A percentile compares a stretch with the other conserved stretches of the same genome.
These are phyloP conservation scores for Trichosporon sp. DNA, from an alignment of 1,284 basidiomycete species.

Conservation along the genomic window DNA sequence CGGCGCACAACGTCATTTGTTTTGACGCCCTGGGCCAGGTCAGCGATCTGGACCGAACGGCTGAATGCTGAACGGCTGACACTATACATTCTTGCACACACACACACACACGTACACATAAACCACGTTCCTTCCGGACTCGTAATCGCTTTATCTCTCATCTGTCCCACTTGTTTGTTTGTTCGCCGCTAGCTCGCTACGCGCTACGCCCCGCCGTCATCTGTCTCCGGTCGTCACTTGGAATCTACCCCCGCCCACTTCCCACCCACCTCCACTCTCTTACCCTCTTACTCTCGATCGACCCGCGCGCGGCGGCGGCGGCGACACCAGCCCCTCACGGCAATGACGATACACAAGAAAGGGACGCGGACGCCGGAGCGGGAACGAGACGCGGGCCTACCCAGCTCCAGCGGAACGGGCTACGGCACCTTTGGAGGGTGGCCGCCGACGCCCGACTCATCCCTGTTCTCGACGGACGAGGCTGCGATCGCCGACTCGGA, in stretches of 20 bases:
- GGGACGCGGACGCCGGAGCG: neutral
- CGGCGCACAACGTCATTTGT: neutral
- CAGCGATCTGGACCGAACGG: neutral
- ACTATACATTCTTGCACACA: neutral
- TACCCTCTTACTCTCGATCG: no score
- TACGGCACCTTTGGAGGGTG: neutral
- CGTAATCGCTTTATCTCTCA: neutral
- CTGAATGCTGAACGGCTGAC: neutral
- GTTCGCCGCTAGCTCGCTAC: neutral
- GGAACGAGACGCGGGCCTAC: neutral
- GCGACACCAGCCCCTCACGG: neutral
- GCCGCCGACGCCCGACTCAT: slow-evolving; percentile 7
- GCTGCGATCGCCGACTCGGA: neutral
- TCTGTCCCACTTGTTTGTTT: neutral
- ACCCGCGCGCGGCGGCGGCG: no score
- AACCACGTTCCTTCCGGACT: slow-evolving; percentile 4
- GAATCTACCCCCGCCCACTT: neutral
- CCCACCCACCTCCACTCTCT: neutral
- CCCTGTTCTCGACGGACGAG: slow-evolving; percentile 11
- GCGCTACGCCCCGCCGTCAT: neutral
- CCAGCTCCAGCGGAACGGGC: neutral
- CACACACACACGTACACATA: neutral
- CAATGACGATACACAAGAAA: neutral
- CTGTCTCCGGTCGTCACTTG: neutral
- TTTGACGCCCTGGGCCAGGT: neutral